Evolutionary conservation across 78 protist genomes (phyloP).

Genomic region (Tieghemostelium lacteum): DNA sequence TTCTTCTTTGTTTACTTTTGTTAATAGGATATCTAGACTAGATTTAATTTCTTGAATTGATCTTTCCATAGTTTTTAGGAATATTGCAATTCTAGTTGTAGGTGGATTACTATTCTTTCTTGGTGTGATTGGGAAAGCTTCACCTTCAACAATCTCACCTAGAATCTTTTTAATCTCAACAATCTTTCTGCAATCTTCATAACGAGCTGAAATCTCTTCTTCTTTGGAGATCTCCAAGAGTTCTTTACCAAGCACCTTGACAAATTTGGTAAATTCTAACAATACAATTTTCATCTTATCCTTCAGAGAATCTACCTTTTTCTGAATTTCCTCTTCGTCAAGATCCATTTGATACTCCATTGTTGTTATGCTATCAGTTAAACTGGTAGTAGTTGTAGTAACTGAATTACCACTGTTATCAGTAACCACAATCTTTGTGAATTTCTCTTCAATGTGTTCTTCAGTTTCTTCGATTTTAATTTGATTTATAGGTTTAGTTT

Average conservation of each 20-base stretch:
- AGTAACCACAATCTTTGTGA: too few species aligned
- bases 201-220: conserved; percentile 36
- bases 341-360: conserved; percentile 41
- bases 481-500: too few species aligned
- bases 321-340: conserved; percentile 41
- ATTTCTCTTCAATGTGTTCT: too few species aligned
- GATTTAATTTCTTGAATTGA: conserved; percentile 44
- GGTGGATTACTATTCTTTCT: conserved; percentile 11
- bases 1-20: background rate
- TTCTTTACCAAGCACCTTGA: conserved; percentile 3
- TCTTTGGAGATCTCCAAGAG: conserved; percentile 9
- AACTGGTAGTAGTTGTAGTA: too few species aligned
- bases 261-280: conserved; percentile 3
- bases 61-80: conserved; percentile 68
- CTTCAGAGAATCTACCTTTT: conserved; percentile 15
- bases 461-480: conserved; percentile 10
- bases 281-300: conserved; percentile 33
- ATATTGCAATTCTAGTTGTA: conserved; percentile 29
- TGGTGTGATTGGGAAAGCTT: conserved; percentile 34
- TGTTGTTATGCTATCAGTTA: too few species aligned
- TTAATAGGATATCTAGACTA: conserved; percentile 12
- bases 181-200: conserved; percentile 71
- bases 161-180: conserved; percentile 44
- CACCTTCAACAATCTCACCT: conserved; percentile 57
- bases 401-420: too few species aligned